Percentiles rank a stretch among this genome's conserved stretches.
phyloP scores from a whole-genome alignment of 2,329 filamentous ascomycete genomes.

The Tolypocladium ovalisporum region DNA sequence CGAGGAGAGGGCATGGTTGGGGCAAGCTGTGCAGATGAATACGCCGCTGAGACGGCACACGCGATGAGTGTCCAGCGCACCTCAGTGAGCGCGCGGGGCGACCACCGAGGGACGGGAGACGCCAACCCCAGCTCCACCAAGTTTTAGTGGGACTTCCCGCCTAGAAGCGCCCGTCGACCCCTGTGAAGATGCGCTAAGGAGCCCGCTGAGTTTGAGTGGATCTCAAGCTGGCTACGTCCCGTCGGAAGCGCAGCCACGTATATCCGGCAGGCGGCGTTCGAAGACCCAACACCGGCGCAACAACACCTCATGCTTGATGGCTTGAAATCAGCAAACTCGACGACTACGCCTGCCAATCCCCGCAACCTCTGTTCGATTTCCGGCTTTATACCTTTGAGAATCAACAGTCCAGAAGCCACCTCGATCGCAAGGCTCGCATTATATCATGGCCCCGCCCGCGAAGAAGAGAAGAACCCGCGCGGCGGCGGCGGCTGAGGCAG shows the following conservation, averaged over 20 bases:
- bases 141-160: slow-evolving; percentile 3
- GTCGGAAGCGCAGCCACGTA: slow-evolving; percentile 6
- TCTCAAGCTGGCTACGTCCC: not conserved
- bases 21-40: not conserved
- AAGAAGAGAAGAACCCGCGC: slow-evolving; percentile 15
- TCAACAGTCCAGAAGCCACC: not conserved
- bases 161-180: not conserved
- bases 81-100: not conserved
- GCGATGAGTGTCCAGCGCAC: not conserved
- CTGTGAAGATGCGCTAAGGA: not conserved
- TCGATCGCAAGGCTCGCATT: too few relatives aligned
- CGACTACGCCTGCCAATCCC: too few relatives aligned
- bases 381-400: not conserved
- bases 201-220: not conserved
- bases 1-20: not conserved
- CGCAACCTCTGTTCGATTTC: not conserved
- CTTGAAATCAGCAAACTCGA: too few relatives aligned
- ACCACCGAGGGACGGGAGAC: not conserved
- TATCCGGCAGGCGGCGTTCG: slow-evolving; percentile 1
- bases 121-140: not conserved
- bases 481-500: slow-evolving; percentile 1
- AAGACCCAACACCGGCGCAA: not conserved
- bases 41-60: not conserved
- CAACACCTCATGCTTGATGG: not conserved
- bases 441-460: slow-evolving; percentile 15